A percentile compares a stretch with the other conserved stretches of the same genome.
Conservation (phyloP, 2,329 filamentous ascomycete genomes). For the Penicillium crustosum region DNA sequence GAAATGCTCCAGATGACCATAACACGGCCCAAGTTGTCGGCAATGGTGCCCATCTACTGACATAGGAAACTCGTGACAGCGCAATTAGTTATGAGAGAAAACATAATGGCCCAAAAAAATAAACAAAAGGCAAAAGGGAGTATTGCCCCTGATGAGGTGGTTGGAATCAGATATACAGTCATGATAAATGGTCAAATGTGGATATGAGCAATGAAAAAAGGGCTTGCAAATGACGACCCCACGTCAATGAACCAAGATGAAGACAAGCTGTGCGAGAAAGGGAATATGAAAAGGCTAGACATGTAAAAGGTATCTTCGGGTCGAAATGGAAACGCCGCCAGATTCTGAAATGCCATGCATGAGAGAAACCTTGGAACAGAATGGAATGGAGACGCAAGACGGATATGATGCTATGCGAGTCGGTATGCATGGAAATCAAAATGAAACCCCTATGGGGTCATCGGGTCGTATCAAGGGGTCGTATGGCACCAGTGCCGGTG, state of each 20-base stretch:
- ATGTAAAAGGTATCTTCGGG: constrained; percentile 41
- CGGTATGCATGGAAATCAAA: constrained; percentile 37
- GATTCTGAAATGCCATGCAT: constrained; percentile 40
- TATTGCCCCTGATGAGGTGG: constrained; percentile 13
- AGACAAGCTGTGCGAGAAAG: constrained; percentile 13
- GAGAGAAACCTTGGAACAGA: constrained; percentile 30
- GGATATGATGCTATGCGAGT: constrained; percentile 40
- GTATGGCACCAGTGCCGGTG: constrained; percentile 90
- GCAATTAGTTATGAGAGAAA: constrained; percentile 25
- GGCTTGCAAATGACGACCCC: constrained; percentile 6
- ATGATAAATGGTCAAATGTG: constrained; percentile 16
- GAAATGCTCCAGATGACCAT: constrained; percentile 23
- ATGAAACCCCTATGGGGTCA: constrained; percentile 27
- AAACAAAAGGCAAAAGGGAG: constrained; percentile 9
- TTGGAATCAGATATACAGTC: constrained; percentile 26
- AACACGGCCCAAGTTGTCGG: constrained; percentile 16
- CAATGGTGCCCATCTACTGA: constrained; percentile 30
- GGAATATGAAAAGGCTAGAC: constrained; percentile 19
- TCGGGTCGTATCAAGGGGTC: constrained; percentile 36
- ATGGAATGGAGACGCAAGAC: constrained; percentile 24
- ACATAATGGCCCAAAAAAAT: constrained; percentile 10
- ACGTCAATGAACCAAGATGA: constrained; percentile 9
- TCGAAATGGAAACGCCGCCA: constrained; percentile 39
- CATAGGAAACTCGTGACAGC: constrained; percentile 37
- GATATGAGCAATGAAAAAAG: constrained; percentile 12